Evolutionary conservation across 2,329 filamentous ascomycete genomes (phyloP), one percentile per base, ranked within the genome.

Genomic region (Tolypocladium tundrense): DNA sequence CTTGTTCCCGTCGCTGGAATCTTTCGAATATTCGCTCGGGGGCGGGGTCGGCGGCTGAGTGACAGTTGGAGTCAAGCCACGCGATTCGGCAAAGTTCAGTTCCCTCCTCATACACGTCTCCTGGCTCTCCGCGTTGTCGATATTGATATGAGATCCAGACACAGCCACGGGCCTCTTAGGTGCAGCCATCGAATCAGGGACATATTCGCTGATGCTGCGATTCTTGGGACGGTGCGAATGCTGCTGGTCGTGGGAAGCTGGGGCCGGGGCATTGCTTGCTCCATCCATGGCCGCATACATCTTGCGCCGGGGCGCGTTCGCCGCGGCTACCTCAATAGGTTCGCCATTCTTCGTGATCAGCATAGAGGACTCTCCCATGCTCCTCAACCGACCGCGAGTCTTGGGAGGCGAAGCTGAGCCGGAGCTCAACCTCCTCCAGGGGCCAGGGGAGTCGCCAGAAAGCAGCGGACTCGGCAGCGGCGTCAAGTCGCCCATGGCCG

Each of bases 141-240:
- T 72, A 65, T 66, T 79, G 63, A 70, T 68, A 59, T 83, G 83
- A 2, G 85, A 77, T 1, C 85, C 85, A 7, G 87, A 88, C 19
- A 94, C 85, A 0, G 88, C 90, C 57, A 89, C 81, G 61, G 90
- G 86, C 50, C 91, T 83, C 67, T 85, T 88, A 1, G 87, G 80
- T 54, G 88, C 81, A 50, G 85, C 79, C 62, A 87, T 77, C 6
- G 83, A 76, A 57, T 94, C 88, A 2, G 91, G 91, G 0, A 85
- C 80, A 71, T 96, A 96, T 63, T 97, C 92, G 75, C 91, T 96
- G 33, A 94, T 76, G 71, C 92, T 97, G 65, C 92, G 82, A 70
- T 94, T 91, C 59, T 89, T 83, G 14, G 77, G 77, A 70, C 90
- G 88, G 16, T 54, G 54, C 2, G 45, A 4, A 10, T 64, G 50